Conservation (phyloP, 2,329 filamentous ascomycete species). For the Rhinocladiella mackenziei region DNA sequence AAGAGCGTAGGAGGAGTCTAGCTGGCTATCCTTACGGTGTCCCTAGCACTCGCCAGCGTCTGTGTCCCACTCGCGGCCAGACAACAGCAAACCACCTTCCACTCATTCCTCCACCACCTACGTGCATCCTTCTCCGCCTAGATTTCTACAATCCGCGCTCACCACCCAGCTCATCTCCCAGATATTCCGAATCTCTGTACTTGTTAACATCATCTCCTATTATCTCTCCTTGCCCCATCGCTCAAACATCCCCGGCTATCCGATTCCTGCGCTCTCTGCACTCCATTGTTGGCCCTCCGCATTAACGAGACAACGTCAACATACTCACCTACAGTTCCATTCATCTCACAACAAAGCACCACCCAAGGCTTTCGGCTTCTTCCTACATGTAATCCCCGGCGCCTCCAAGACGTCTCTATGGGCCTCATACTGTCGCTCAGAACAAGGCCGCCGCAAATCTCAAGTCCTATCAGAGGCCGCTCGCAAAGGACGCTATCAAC, state of each 20-base stretch:
- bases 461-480: conserved; percentile 11
- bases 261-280: not conserved
- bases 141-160: too few species aligned
- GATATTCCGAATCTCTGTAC: too few species aligned
- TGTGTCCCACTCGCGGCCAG: too few species aligned
- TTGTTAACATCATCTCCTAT: not conserved
- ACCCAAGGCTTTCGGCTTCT: conserved; percentile 1
- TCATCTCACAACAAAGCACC: conserved; percentile 15
- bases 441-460: conserved; percentile 21
- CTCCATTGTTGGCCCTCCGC: not conserved
- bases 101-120: too few species aligned
- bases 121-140: too few species aligned
- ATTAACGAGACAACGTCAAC: not conserved
- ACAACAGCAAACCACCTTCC: too few species aligned
- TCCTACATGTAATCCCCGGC: conserved; percentile 16
- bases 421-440: conserved; percentile 24
- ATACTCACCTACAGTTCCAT: conserved; percentile 6
- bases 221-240: not conserved
- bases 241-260: not conserved
- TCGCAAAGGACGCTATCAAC: conserved; percentile 11
- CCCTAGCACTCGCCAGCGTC: too few species aligned
- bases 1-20: too few species aligned
- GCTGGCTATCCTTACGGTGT: too few species aligned
- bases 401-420: conserved; percentile 23
- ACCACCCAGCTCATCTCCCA: too few species aligned